Evolutionary conservation across 2,329 filamentous ascomycete genomes (phyloP).

Genomic region (Clarireedia monteithiana): DNA sequence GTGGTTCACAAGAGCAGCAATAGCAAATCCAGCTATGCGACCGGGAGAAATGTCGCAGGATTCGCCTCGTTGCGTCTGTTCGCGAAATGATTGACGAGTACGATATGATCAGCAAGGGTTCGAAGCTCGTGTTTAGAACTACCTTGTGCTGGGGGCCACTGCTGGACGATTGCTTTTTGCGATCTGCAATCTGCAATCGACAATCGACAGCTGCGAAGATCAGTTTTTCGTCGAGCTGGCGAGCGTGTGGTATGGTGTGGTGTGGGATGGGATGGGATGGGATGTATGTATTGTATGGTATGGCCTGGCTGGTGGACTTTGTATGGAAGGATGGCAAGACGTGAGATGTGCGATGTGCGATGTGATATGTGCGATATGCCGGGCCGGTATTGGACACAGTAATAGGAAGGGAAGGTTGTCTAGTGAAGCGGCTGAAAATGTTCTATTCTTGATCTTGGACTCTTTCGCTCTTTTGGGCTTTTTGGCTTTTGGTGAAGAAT

Average conservation of each 20-base stretch:
- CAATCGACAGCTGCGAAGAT: not conserved
- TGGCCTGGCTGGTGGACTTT: too few relatives aligned
- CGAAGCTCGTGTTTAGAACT: not conserved
- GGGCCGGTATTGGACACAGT: too few relatives aligned
- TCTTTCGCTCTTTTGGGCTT: not conserved
- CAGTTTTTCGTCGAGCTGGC: too few relatives aligned
- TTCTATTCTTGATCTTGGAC: too few relatives aligned
- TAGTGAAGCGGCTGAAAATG: too few relatives aligned
- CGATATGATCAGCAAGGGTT: not conserved
- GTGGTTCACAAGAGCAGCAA: not conserved
- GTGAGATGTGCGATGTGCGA: too few relatives aligned
- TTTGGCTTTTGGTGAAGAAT: not conserved
- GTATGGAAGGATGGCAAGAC: too few relatives aligned
- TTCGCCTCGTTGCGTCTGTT: not conserved
- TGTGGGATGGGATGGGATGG: too few relatives aligned
- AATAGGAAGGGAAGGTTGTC: too few relatives aligned
- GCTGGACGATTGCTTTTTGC: not conserved
- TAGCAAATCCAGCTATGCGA: slow-evolving; percentile 14
- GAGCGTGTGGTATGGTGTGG: too few relatives aligned
- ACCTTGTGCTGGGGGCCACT: not conserved
- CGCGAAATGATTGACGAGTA: not conserved
- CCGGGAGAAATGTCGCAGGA: slow-evolving; percentile 10
- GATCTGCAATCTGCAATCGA: not conserved
- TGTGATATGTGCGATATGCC: too few relatives aligned
- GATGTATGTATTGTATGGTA: too few relatives aligned